Conservation (phyloP, 495 filamentous ascomycete genomes). For the Neurospora sp. region DNA sequence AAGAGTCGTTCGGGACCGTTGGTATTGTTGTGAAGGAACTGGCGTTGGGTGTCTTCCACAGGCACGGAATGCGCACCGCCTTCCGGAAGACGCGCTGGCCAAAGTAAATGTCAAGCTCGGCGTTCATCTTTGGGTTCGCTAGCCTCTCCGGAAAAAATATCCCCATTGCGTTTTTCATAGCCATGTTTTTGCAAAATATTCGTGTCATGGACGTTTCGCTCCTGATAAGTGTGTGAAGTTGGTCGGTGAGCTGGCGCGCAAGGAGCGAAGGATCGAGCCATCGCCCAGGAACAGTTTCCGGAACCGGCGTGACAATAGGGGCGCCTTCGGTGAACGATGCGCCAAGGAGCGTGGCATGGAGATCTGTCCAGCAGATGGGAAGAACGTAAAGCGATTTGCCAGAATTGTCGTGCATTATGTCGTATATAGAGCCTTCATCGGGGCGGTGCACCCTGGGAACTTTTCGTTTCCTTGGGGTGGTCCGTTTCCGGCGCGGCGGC, state of each 20-base stretch:
- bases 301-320: slow-evolving; percentile 22
- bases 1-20: slow-evolving; percentile 17
- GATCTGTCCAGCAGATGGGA: slow-evolving; percentile 39
- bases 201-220: background rate
- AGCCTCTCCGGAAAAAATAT: slow-evolving; percentile 27
- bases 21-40: slow-evolving; percentile 29
- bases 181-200: slow-evolving; percentile 14
- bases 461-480: background rate
- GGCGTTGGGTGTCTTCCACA: slow-evolving; percentile 24
- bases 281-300: slow-evolving; percentile 7
- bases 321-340: slow-evolving; percentile 26
- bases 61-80: slow-evolving; percentile 22
- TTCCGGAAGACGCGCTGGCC: slow-evolving; percentile 20
- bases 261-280: slow-evolving; percentile 18
- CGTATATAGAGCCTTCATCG: slow-evolving; percentile 35
- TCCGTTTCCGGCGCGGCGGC: background rate
- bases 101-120: slow-evolving; percentile 29
- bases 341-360: slow-evolving; percentile 29
- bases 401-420: slow-evolving; percentile 36
- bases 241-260: slow-evolving; percentile 16
- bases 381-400: slow-evolving; percentile 27
- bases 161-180: slow-evolving; percentile 25
- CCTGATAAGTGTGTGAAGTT: slow-evolving; percentile 24
- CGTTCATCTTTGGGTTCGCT: slow-evolving; percentile 9
- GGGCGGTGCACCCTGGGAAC: slow-evolving; percentile 9